Conservation (phyloP, 169 alveolate genomes). For the Plasmodium sp. region DNA sequence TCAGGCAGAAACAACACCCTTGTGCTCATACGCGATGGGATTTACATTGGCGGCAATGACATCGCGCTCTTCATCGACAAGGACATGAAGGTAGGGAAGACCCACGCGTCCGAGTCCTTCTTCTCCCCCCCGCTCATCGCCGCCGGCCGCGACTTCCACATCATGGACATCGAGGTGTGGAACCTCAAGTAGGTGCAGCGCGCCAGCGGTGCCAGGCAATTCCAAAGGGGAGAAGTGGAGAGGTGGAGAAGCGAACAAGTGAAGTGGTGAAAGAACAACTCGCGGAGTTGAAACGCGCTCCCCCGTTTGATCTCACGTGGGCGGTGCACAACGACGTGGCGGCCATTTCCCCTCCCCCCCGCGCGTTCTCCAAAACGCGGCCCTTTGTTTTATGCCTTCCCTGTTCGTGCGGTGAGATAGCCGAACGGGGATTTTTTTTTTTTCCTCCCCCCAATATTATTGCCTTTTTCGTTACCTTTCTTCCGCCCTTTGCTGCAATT, state of each 20-base stretch:
- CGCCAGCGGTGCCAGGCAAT: too few relatives aligned
- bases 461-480: background rate
- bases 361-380: background rate
- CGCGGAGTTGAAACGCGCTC: background rate
- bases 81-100: slow-evolving; percentile 47
- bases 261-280: background rate
- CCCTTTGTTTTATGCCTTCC: background rate
- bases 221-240: too few relatives aligned
- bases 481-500: background rate
- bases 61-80: slow-evolving; percentile 51
- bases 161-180: slow-evolving; percentile 71
- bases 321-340: background rate
- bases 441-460: background rate
- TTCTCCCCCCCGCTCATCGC: slow-evolving; percentile 48
- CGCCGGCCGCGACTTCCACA: slow-evolving; percentile 31
- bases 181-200: background rate
- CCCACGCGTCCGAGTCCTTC: slow-evolving; percentile 52
- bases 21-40: slow-evolving; percentile 49
- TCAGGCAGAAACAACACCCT: slow-evolving; percentile 62
- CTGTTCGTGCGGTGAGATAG: background rate
- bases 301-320: background rate
- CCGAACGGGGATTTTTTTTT: background rate
- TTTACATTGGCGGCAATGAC: slow-evolving; percentile 69
- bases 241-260: too few relatives aligned
- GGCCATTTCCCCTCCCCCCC: background rate